Conservation (phyloP, 116 monocot genomes). For the Phalaenopsis hybrid region DNA sequence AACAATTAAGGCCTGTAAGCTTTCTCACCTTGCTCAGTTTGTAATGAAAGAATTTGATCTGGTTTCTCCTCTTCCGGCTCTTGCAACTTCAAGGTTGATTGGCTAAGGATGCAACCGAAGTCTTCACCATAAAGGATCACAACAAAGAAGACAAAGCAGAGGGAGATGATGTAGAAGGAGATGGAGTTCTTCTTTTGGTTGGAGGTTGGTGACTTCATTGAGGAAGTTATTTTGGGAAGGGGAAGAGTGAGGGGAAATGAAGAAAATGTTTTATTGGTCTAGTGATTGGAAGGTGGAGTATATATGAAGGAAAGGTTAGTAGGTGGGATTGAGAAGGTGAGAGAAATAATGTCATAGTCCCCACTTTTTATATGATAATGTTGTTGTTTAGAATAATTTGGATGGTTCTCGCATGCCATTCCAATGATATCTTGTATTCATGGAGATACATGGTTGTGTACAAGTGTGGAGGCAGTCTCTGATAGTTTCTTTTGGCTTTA, state of each 20-base stretch:
- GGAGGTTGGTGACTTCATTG: slow-evolving; percentile 25
- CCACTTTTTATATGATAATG: slow-evolving; percentile 1
- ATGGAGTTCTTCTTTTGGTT: slow-evolving; percentile 22
- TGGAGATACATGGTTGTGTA: neutral
- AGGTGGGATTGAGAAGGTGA: slow-evolving; percentile 1
- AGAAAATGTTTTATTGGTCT: neutral
- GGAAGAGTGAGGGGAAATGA: neutral
- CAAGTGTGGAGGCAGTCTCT: neutral
- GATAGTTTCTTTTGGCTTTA: neutral
- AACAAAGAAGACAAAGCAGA: slow-evolving; percentile 42
- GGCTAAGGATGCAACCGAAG: slow-evolving; percentile 25
- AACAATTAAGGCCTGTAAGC: neutral
- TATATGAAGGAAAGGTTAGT: slow-evolving; percentile 7
- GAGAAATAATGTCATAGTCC: slow-evolving; percentile 3
- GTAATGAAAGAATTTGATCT: neutral
- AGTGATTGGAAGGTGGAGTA: neutral
- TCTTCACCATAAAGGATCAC: slow-evolving; percentile 43
- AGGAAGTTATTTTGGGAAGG: neutral
- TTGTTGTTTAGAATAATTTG: neutral
- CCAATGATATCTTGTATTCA: slow-evolving; percentile 4
- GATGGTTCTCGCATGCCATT: slow-evolving; percentile 3
- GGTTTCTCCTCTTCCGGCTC: neutral
- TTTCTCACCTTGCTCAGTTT: neutral
- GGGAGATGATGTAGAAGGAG: slow-evolving; percentile 21
- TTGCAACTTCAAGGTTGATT: slow-evolving; percentile 9